Evolutionary conservation across 176 grass and related monocot species (phyloP), one percentile per base, ranked within the genome.

Genomic region (Oryza officinalis): DNA sequence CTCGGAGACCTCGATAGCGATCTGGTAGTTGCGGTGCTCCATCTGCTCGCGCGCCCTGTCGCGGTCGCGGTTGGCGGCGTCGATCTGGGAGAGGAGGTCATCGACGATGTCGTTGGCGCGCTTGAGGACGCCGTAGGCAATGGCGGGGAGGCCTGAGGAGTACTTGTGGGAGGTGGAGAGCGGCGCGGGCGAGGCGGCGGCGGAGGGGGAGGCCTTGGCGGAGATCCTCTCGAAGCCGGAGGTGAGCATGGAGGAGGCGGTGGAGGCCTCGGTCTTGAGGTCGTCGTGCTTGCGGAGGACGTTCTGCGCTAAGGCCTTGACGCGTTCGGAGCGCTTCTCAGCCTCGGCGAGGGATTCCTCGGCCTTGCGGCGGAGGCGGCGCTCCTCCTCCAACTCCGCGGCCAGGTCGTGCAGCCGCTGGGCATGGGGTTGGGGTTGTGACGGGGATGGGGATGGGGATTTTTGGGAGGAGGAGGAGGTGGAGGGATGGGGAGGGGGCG

Each of bases 1-100:
- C 91, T 99, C 88, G 23, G 97, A 99, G 30, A 99, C 93, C 93
- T 99, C 97, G 65, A 99, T 96, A 11, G 97, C 97, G 70, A 99
- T 96, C 89, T 94, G 89, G 74, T 99, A 99, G 74, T 99, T 99
- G 80, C 97, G 81, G 69, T 92, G 96, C 7, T 95, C 93, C 79
- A 93, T 86, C 69, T 88, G 91, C 44, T 96, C 86, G 15, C 90
- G 73, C 4, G 90, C 92, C 75, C 92, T 77, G 65, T 99, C 89
- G 31, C 88, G 86, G 49, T 88, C 90, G 43, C 86, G 88, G 20
- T 80, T 63, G 12, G 91, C 88, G 64, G 90, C 88, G 14, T 92
- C 93, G 76, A 92, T 88, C 83, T 99, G 93, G 20, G 73, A 65
- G 65, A 94, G 88, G 44, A 99, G 89, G 59, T 96, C 97, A 67